These are phyloP conservation scores for Avena insularis DNA, from an alignment of 176 grass and related monocot genomes.

Conservation along the genomic window DNA sequence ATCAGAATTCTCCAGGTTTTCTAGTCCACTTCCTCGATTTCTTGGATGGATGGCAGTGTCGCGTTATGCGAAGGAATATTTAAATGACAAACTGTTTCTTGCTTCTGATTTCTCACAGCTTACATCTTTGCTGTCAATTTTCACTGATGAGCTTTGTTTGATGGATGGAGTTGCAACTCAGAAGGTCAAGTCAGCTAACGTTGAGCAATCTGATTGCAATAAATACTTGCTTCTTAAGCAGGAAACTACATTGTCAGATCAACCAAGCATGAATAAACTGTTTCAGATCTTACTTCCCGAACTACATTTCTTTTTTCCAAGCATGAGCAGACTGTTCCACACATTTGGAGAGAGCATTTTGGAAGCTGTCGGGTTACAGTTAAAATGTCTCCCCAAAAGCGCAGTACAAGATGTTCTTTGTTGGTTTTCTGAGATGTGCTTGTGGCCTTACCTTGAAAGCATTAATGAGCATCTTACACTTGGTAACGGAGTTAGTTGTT, in stretches of 20 bases:
- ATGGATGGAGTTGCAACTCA: conserved; percentile 61
- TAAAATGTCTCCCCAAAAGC: conserved; percentile 79
- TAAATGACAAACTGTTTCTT: conserved; percentile 75
- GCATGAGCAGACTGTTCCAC: conserved; percentile 68
- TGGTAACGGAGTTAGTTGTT: conserved; percentile 54
- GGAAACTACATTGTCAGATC: conserved; percentile 42
- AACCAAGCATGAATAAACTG: conserved; percentile 40
- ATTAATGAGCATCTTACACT: conserved; percentile 61
- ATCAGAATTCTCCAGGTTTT: conserved; percentile 63
- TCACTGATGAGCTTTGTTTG: conserved; percentile 76
- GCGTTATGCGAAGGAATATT: conserved; percentile 82
- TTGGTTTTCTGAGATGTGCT: conserved; percentile 97
- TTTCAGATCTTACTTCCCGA: conserved; percentile 74
- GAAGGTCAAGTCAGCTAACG: conserved; percentile 51
- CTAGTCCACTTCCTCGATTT: conserved; percentile 74
- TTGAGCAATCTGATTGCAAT: conserved; percentile 47
- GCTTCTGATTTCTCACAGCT: conserved; percentile 95
- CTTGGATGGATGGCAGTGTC: conserved; percentile 94
- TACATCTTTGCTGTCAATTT: conserved; percentile 84
- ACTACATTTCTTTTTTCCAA: conserved; percentile 89
- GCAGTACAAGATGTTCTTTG: conserved; percentile 84
- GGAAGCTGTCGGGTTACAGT: conserved; percentile 83
- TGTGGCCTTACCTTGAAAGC: conserved; percentile 85
- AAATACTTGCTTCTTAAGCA: conserved; percentile 52
- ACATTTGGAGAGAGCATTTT: conserved; percentile 85